phyloP scores from a whole-genome alignment of 345 rosid species.

The Boechera divaricarpa region DNA sequence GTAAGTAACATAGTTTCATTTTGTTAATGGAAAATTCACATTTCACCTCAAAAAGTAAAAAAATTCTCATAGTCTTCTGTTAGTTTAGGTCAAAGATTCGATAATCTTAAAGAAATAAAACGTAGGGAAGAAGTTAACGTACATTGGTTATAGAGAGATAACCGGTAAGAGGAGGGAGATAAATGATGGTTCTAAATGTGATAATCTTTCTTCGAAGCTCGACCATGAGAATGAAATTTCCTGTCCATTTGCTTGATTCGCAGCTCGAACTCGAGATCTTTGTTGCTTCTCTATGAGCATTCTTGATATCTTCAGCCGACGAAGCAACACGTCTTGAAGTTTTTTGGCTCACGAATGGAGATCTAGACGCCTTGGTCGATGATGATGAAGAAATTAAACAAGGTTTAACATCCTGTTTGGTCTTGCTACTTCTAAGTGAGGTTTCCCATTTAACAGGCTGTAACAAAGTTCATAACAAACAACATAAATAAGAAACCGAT shows the following conservation, averaged over 20 bases:
- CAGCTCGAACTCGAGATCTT: constrained; percentile 37
- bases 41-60: not conserved
- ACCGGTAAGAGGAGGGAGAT: constrained; percentile 59
- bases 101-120: not conserved
- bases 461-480: constrained; percentile 13
- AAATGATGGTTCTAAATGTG: constrained; percentile 64
- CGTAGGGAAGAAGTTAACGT: not conserved
- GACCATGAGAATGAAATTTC: constrained; percentile 56
- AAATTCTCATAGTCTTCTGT: not conserved
- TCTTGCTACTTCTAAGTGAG: constrained; percentile 36
- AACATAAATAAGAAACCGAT: not conserved
- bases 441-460: constrained; percentile 47
- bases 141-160: constrained; percentile 58
- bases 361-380: constrained; percentile 27
- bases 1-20: not conserved
- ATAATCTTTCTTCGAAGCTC: constrained; percentile 68
- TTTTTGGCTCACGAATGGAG: constrained; percentile 24
- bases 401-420: constrained; percentile 41
- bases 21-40: constrained; percentile 4
- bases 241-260: constrained; percentile 41
- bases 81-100: not conserved
- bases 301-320: constrained; percentile 26
- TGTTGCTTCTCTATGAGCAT: constrained; percentile 38
- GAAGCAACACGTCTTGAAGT: constrained; percentile 28
- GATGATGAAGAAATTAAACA: constrained; percentile 35